Evolutionary conservation across 768 basidiomycete genomes (phyloP), one percentile per base, ranked within the genome.

Genomic region (Mycena vitilis): DNA sequence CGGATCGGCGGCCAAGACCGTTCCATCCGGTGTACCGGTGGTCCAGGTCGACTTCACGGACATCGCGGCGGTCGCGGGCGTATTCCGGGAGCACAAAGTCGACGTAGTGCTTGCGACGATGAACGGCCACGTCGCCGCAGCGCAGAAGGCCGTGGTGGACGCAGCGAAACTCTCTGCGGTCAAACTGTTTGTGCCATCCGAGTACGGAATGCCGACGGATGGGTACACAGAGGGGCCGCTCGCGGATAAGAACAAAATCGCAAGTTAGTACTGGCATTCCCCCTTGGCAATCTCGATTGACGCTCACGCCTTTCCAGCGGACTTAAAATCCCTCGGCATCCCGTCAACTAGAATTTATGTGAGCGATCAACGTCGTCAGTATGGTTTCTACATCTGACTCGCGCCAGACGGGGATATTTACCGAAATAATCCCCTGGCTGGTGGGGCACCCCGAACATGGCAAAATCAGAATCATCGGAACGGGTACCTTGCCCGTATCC

Each of bases 281-380:
- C 42, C 11, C 9, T 8, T 44, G 18, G 4, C 4, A 30, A 30
- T 44, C 42, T 18, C 42, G 42, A 13, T 44, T 8, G 18, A 44
- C 2, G 18, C 42, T 44, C 42, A 44, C 30, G 18, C 42, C 18
- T 44, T n/a, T 23, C 52, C 48, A 81, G 79, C 76, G 37, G 68
- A 80, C 34, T 42, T 79, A 58, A 73, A 78, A 25, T 73, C 75
- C 30, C 67, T 77, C 45, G 76, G 76, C 2, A 69, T 81, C 16
- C 77, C 81, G 12, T 73, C 71, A 0, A 49, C 75, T 54, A 75
- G 81, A 42, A 57, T 81, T 65, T 80, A 75, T 53, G 81, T 81
- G 66, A 57, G 77, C 74, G 12, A 44, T 4, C 5, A 44, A 11
- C 8, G 5, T 30, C 5, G 5, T 5, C 16, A n/a, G 56, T 23